Conservation (phyloP, 768 basidiomycete species). For the Russula sp. region DNA sequence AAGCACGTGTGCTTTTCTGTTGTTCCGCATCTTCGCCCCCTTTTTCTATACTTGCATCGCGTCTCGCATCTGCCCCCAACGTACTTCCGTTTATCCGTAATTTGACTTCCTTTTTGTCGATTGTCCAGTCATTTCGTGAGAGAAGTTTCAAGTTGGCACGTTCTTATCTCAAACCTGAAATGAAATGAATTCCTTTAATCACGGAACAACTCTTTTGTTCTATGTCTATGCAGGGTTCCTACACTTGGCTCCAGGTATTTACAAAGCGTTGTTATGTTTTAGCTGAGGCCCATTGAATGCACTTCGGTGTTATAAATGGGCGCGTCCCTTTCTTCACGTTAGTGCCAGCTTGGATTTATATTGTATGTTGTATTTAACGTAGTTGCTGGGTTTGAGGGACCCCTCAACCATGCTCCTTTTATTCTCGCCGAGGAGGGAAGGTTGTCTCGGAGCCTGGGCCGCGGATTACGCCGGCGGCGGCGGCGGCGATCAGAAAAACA, state of each 20-base stretch:
- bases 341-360: background rate
- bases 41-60: slow-evolving; percentile 9
- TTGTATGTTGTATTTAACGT: background rate
- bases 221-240: background rate
- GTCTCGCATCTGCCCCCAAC: slow-evolving; percentile 13
- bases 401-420: background rate
- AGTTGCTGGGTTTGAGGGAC: background rate
- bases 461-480: slow-evolving; percentile 16
- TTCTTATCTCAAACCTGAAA: slow-evolving; percentile 4
- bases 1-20: slow-evolving; percentile 20
- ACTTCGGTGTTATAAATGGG: background rate
- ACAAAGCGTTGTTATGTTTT: background rate
- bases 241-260: background rate
- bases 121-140: slow-evolving; percentile 7
- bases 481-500: background rate
- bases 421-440: background rate
- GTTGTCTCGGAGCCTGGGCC: slow-evolving; percentile 4
- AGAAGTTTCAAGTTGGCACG: slow-evolving; percentile 18
- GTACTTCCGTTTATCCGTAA: slow-evolving; percentile 17
- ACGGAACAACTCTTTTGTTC: background rate
- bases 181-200: background rate
- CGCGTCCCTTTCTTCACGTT: background rate
- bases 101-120: slow-evolving; percentile 19
- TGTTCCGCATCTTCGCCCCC: slow-evolving; percentile 10
- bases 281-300: background rate